A percentile compares a stretch with the other conserved stretches of the same genome.
These are phyloP conservation scores for Aspergillus tanneri DNA, from an alignment of 2,329 filamentous ascomycete species.

Conservation along the genomic window DNA sequence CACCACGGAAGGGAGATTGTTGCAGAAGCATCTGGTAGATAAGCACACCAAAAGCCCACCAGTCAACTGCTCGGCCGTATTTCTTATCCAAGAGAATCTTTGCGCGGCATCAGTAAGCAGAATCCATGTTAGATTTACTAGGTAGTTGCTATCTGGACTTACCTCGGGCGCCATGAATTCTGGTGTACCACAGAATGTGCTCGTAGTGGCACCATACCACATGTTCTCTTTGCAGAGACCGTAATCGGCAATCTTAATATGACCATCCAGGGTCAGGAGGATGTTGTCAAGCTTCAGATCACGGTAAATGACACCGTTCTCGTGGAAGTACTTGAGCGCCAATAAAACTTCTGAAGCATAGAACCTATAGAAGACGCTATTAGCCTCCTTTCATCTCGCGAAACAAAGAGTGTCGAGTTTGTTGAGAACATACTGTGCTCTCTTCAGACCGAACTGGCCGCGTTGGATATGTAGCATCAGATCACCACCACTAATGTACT, in stretches of 20 bases:
- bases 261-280: constrained; percentile 86
- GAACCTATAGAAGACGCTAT: constrained; percentile 58
- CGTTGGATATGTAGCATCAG: constrained; percentile 98
- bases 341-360: constrained; percentile 97
- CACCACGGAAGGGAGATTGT: constrained; percentile 96
- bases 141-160: constrained; percentile 28
- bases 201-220: constrained; percentile 97
- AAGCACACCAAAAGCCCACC: constrained; percentile 98
- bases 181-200: constrained; percentile 98
- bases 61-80: constrained; percentile 94
- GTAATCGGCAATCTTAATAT: constrained; percentile 98
- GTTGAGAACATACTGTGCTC: constrained; percentile 72
- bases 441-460: constrained; percentile 91
- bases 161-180: constrained; percentile 99
- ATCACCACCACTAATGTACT: constrained; percentile 98
- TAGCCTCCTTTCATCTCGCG: background rate
- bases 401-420: background rate
- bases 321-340: constrained; percentile 97
- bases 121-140: background rate
- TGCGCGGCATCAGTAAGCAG: constrained; percentile 21
- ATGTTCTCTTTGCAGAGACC: constrained; percentile 99
- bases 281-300: constrained; percentile 85
- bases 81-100: constrained; percentile 97
- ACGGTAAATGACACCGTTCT: constrained; percentile 96
- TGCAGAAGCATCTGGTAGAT: constrained; percentile 99